Percentiles rank a stretch among this genome's conserved stretches.
Conservation (phyloP, 306 rosid species). For the Quercus ilex region DNA sequence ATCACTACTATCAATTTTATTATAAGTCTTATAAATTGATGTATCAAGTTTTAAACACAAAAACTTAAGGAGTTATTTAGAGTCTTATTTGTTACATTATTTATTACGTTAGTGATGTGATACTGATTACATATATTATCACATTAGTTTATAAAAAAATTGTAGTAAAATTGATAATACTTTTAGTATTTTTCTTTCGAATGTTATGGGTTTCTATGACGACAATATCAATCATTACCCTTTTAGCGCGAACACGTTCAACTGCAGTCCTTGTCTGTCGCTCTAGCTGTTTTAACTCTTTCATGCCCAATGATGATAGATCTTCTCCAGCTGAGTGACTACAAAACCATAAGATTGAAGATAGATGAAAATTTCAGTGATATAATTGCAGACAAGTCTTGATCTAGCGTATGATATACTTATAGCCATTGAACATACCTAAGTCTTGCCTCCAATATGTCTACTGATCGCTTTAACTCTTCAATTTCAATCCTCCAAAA, state of each 20-base stretch:
- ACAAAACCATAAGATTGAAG: no score
- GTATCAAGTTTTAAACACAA: no score
- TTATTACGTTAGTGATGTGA: background rate
- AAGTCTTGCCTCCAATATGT: slow-evolving; percentile 33
- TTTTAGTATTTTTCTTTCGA: background rate
- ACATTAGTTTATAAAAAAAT: background rate
- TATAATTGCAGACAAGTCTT: no score
- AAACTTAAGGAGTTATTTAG: no score
- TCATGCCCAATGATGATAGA: slow-evolving; percentile 36
- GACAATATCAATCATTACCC: slow-evolving; percentile 11
- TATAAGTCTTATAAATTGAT: no score
- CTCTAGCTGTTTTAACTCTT: slow-evolving; percentile 48
- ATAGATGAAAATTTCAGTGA: background rate
- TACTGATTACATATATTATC: background rate
- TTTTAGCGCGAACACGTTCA: slow-evolving; percentile 39
- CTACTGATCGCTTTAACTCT: slow-evolving; percentile 30
- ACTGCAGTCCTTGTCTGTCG: slow-evolving; percentile 39
- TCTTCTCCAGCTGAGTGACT: slow-evolving; percentile 53
- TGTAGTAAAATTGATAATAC: no score
- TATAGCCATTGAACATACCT: slow-evolving; percentile 11
- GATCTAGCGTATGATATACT: no score
- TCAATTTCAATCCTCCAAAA: slow-evolving; percentile 44
- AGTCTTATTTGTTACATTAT: no score
- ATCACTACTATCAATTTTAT: no score
- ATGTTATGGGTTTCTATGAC: background rate